Base-by-base conservation (phyloP, 108 stramenopile genomes). In the Nitzschia sp. region DNA sequence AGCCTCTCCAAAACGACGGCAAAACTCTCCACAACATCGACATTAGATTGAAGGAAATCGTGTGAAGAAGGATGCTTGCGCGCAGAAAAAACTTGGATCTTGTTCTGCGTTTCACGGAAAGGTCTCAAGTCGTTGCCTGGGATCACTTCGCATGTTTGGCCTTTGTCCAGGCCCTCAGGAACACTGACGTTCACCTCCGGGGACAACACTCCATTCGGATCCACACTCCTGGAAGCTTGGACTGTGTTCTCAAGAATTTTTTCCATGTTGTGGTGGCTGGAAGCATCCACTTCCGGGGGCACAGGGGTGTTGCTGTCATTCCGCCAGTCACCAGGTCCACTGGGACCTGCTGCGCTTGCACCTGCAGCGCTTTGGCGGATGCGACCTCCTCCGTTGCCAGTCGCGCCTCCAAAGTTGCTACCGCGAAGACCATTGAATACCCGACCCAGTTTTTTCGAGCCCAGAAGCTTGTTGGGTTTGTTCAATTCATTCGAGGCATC, bases 131-230 rank as follows among this genome's bases (percentile, higher is more conserved):
- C 63, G 46, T 92, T 86, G 17, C 79, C 82, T 2, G 88, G 85
- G 54, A 92, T 84, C 8, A 89, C 74, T 65, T 92, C 91, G 35
- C 88, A 89, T 34, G 83, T 60, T 54, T 47, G 57, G 29, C 78
- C 81, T 42, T 82, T 75, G 62, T 80, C 83, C 29, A 87, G 67
- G 3, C 88, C 86, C 48, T 89, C 71, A 5, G 91, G 91, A 31
- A 92, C 71, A 32, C 51, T 46, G 3, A 70, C 21, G 23, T 31
- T 38, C 29, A 56, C 68, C 47, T 87, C 84, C 6, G 76, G 46
- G 0, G 83, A 76, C 9, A 67, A 56, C n/a, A 92, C 58, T 27
- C 91, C 91, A 32, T 64, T 35, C 46, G 59, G 18, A 54, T 82
- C 70, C 1, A 88, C 85, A 32, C 65, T 66, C n/a, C 33, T 17